These are phyloP conservation scores for Candida argentea DNA, from an alignment of 805 yeast species.

Conservation along the genomic window DNA sequence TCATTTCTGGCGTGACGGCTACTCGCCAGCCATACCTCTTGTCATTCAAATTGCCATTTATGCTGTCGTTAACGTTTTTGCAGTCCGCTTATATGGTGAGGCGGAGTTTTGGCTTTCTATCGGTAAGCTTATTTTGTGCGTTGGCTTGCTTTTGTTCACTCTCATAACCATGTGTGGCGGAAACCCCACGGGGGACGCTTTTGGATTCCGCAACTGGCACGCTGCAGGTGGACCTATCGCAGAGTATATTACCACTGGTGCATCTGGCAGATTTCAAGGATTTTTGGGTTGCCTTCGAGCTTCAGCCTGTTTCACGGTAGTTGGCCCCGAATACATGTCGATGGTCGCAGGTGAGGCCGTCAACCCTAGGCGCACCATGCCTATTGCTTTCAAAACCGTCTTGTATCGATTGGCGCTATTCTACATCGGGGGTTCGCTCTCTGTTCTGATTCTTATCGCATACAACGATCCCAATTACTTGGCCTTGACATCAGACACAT, in stretches of 20 bases:
- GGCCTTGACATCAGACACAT: conserved; percentile 43
- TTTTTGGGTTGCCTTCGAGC: conserved; percentile 57
- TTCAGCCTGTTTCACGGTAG: conserved; percentile 64
- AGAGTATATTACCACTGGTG: conserved; percentile 39
- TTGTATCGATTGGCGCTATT: conserved; percentile 57
- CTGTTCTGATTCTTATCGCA: conserved; percentile 70
- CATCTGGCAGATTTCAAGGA: conserved; percentile 59
- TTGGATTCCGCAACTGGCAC: conserved; percentile 39
- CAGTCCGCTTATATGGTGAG: conserved; percentile 72
- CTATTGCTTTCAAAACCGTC: conserved; percentile 72
- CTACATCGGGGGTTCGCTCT: conserved; percentile 64
- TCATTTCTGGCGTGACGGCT: conserved; percentile 74
- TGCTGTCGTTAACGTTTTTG: conserved; percentile 55
- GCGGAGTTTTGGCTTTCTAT: conserved; percentile 71
- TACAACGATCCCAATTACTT: conserved; percentile 51
- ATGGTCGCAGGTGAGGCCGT: conserved; percentile 79
- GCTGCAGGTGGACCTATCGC: conserved; percentile 33
- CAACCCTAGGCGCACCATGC: conserved; percentile 61
- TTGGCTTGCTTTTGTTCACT: conserved; percentile 69
- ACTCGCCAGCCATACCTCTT: conserved; percentile 60
- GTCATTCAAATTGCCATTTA: conserved; percentile 57
- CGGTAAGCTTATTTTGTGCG: conserved; percentile 48
- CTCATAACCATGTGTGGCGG: conserved; percentile 84
- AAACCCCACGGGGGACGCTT: conserved; percentile 54
- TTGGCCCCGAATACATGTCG: conserved; percentile 80